Evolutionary conservation across 768 basidiomycete genomes (phyloP), one percentile per base, ranked within the genome.

Genomic region (Punctularia strigosozonata): DNA sequence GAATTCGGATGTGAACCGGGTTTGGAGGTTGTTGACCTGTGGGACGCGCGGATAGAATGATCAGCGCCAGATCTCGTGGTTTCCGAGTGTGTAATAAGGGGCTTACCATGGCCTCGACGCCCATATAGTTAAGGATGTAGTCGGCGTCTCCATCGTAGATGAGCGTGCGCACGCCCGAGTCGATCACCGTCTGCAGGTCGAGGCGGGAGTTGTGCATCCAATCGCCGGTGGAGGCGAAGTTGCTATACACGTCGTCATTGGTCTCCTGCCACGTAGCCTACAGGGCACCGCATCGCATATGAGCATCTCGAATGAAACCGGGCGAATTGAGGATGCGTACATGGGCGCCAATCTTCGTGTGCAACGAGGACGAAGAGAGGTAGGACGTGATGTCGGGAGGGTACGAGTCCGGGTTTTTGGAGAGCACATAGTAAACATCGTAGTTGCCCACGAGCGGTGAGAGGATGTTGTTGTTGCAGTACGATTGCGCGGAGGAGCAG

Each of bases 111-210:
- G 66, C 64, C 55, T 77, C 74, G 14, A 76, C 64, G 10, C 76
- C 74, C 24, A 62, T 50, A 46, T 59, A 75, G 50, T 76, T 78
- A 39, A 68, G 49, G 43, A 73, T 70, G 47, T 64, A 72, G 48
- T 75, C 71, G 21, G 71, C 75, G 48, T 76, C 74, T 19, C 75
- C 75, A 40, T 68, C 70, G 44, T 63, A 77, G n/a, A 76, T 50
- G 31, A 73, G 49, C 14, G 69, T 71, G 38, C 69, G 48, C 30
- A 72, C 71, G 10, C 76, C 75, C 37, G 73, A 63, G 42, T 76
- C 64, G 47, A 80, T 74, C 12, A 78, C 73, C 4, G 53, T 63
- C 53, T 77, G 74, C 18, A 80, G 55, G 42, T 68, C 43, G 0
- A 68, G 70, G 14, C 64, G 46, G 25, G 58, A 58, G 48, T 59